Percentiles rank a stretch among this genome's conserved stretches.
Conservation (phyloP, 768 basidiomycete species). For the Amanita molliuscula region DNA sequence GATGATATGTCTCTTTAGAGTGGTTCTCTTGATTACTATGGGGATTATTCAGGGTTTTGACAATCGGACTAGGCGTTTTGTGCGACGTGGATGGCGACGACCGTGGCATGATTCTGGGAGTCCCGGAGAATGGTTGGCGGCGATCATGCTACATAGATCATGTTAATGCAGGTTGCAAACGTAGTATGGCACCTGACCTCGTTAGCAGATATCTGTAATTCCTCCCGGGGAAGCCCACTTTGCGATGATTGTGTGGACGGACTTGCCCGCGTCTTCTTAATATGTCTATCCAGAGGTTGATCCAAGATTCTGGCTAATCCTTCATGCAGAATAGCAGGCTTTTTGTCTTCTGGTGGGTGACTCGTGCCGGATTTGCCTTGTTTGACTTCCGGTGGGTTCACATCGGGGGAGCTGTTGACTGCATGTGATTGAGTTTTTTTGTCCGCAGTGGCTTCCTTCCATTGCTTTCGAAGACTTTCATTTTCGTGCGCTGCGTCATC, state of each 20-base stretch:
- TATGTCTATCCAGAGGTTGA: not conserved
- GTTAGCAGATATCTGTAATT: not conserved
- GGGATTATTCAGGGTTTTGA: not conserved
- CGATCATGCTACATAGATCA: not conserved
- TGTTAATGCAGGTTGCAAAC: not conserved
- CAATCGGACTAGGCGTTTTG: not conserved
- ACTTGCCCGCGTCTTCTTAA: not conserved
- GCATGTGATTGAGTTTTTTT: not conserved
- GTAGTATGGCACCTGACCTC: not conserved
- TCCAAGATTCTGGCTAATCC: constrained; percentile 4
- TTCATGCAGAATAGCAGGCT: not conserved
- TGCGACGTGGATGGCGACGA: constrained; percentile 2
- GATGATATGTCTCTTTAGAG: not conserved
- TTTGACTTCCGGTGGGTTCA: not conserved
- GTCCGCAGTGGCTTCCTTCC: not conserved
- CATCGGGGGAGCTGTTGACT: not conserved
- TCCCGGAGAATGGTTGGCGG: not conserved
- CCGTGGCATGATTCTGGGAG: not conserved
- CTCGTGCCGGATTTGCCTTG: not conserved
- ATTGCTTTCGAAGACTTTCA: not conserved
- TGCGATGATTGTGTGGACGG: not conserved
- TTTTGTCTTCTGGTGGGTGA: not conserved
- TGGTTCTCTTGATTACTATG: not conserved
- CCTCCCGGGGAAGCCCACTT: not conserved
- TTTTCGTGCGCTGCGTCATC: not conserved